Evolutionary conservation across 202 grass and related monocot species (phyloP).

Genomic region (Carex sylvatica): DNA sequence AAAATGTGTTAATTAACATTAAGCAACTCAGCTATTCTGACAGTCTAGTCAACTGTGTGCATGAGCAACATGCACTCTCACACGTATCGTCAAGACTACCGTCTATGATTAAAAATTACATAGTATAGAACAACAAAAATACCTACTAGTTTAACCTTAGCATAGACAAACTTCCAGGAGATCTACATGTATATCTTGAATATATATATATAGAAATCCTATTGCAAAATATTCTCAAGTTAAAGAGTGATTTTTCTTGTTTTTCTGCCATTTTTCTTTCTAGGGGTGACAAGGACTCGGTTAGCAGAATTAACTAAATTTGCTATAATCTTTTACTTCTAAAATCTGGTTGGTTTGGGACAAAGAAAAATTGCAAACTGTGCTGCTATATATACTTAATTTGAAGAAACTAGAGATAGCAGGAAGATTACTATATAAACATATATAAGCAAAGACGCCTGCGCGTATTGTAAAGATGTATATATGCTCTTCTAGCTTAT

Average conservation of each 20-base stretch:
- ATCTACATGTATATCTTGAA: background rate
- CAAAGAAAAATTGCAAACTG: no score
- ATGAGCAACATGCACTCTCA: background rate
- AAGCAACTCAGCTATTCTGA: slow-evolving; percentile 12
- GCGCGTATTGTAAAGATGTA: no score
- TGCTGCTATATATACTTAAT: no score
- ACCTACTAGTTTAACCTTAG: background rate
- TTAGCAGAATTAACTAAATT: no score
- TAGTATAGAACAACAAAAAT: background rate
- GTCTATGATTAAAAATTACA: background rate
- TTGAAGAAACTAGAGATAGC: no score
- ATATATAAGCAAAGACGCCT: no score
- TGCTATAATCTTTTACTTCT: no score
- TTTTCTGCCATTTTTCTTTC: background rate
- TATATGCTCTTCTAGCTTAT: no score
- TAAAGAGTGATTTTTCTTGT: background rate
- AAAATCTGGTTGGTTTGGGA: no score
- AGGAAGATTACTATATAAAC: no score
- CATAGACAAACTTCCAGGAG: background rate
- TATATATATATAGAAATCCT: background rate
- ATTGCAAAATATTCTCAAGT: background rate
- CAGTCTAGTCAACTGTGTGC: slow-evolving; percentile 3
- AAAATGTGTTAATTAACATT: slow-evolving; percentile 9
- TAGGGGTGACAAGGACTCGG: background rate
- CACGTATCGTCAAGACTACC: background rate